Conservation (phyloP, 2,329 filamentous ascomycete genomes). For the Microcera coccophila region DNA sequence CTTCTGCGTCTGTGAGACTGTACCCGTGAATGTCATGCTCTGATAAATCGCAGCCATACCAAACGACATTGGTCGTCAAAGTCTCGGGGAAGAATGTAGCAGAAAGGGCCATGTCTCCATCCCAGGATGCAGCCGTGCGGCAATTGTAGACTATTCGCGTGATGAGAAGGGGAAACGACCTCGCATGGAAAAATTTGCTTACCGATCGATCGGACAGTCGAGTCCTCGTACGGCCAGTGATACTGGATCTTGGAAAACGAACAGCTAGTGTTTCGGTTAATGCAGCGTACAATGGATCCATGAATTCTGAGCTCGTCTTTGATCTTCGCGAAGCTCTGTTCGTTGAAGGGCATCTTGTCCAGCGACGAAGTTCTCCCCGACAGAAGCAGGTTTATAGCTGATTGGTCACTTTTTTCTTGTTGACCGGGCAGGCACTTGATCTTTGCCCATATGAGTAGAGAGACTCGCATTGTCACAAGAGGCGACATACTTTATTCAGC, state of each 20-base stretch:
- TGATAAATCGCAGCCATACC: slow-evolving; percentile 9
- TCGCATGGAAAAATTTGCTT: not conserved
- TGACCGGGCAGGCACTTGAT: not conserved
- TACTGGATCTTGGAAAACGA: slow-evolving; percentile 3
- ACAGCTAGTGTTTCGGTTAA: slow-evolving; percentile 15
- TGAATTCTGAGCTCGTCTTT: slow-evolving; percentile 5
- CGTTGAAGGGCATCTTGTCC: slow-evolving; percentile 3
- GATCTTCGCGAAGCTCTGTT: not conserved
- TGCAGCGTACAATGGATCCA: slow-evolving; percentile 5
- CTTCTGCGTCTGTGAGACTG: not conserved
- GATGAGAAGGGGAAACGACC: not conserved
- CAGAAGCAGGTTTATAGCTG: not conserved
- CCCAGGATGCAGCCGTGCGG: slow-evolving; percentile 10
- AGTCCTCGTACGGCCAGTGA: not conserved
- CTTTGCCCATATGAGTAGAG: not conserved
- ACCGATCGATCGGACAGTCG: not conserved
- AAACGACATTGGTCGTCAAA: slow-evolving; percentile 9
- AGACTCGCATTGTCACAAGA: not conserved
- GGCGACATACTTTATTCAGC: not conserved
- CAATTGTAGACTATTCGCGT: slow-evolving; percentile 12
- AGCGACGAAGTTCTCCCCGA: not conserved
- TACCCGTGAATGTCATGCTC: slow-evolving; percentile 2
- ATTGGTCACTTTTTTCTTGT: not conserved
- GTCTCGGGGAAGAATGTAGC: slow-evolving; percentile 10
- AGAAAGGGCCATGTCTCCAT: slow-evolving; percentile 11